Conservation (phyloP, 2,329 filamentous ascomycete species). For the Neofusicoccum cordaticola region DNA sequence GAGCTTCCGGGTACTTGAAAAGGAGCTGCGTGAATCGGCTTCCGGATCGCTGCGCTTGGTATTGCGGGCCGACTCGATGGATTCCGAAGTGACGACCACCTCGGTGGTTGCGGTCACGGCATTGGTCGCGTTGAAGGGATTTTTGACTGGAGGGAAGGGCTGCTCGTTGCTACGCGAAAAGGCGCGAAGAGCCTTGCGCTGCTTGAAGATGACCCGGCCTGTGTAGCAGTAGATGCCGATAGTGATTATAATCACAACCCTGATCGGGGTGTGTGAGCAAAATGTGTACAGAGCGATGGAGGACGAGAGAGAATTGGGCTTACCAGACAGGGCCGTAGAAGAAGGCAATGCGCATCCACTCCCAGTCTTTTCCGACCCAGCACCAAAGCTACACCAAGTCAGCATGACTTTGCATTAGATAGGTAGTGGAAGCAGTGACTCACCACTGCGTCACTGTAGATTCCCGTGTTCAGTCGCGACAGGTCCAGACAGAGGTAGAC, state of each 20-base stretch:
- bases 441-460: constrained; percentile 71
- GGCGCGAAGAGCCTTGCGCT: constrained; percentile 54
- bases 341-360: constrained; percentile 67
- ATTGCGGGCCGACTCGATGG: constrained; percentile 40
- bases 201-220: constrained; percentile 66
- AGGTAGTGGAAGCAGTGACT: constrained; percentile 20
- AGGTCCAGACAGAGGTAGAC: constrained; percentile 64
- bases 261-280: constrained; percentile 11
- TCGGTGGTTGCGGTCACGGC: constrained; percentile 56
- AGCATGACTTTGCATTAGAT: background rate
- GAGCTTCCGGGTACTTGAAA: constrained; percentile 28
- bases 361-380: constrained; percentile 68
- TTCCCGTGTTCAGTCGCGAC: constrained; percentile 46
- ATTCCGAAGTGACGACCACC: constrained; percentile 54
- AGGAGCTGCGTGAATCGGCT: constrained; percentile 28
- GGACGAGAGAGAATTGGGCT: background rate
- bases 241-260: constrained; percentile 57
- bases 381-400: constrained; percentile 64
- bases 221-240: constrained; percentile 65
- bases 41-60: constrained; percentile 17
- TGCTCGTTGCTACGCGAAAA: constrained; percentile 21
- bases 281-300: background rate
- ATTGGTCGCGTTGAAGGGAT: constrained; percentile 45
- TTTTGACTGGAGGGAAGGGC: constrained; percentile 32
- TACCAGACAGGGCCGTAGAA: constrained; percentile 75